Evolutionary conservation across 306 rosid genomes (phyloP), one percentile per base, ranked within the genome.

Genomic region (Lablab purpureus): DNA sequence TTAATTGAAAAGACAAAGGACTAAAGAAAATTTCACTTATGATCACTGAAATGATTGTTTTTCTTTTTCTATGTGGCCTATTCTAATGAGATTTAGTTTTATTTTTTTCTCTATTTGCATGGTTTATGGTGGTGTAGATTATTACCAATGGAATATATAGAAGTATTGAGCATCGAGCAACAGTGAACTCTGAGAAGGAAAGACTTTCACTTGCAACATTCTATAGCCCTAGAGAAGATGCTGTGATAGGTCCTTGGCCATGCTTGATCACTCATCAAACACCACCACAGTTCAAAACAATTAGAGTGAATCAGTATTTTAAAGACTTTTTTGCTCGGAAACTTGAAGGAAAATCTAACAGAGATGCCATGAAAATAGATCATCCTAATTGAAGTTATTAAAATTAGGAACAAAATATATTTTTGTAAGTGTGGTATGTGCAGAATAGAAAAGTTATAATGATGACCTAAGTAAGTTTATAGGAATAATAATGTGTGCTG

Each of bases 321-420:
- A 74, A 10, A 43, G 58, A 52, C 4, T 22, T 55, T 10, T 81
- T 87, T n/a, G 58, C 62, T 32, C 76, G 84, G 1, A 54, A 73
- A 77, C 85, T 86, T 28, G 49, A 80, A n/a, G 76, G 82, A 51
- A 86, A 83, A 23, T 71, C 87, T 41, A 55, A 75, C 55, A 47
- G 83, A 9, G 80, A 76, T 46, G 7, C 40, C 21, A 49, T 81
- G 83, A 81, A 77, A 47, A 81, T 55, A 21, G 32, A 71, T 3
- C 15, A 55, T 21, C 4, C 9, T 2, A 21, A 21, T 54, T 54
- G 30, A 54, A 54, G 14, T 54, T 27, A n/a, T n/a, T n/a, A n/a
- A n/a, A n/a, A n/a, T n/a, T n/a, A n/a, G n/a, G n/a, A n/a, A n/a
- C n/a, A n/a, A n/a, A n/a, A n/a, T n/a, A n/a, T n/a, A n/a, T n/a